Evolutionary conservation across 1,139 yeast species (phyloP), one percentile per base, ranked within the genome.

Genomic region (Blastobotrys arbuscula): DNA sequence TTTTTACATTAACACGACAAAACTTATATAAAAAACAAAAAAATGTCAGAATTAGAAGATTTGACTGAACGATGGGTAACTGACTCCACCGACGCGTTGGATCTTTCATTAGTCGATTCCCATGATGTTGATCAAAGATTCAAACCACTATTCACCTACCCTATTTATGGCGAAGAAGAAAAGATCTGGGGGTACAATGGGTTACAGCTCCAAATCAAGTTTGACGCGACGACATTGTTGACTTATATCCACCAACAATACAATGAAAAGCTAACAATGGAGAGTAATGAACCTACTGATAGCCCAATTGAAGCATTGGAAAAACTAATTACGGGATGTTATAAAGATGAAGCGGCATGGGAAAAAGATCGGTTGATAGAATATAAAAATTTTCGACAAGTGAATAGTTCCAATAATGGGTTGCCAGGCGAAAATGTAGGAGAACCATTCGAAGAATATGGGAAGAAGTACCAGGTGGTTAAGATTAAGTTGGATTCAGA

Each of bases 101-200:
- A 74, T 45, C 61, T 87, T 12, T 77, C 76, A 2, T 59, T 79
- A 44, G 31, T 49, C 4, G 54, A 50, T 28, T 48, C 48, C 3
- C 50, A 48, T 35, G 42, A 56, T 1, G 58, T 56, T 23, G 50
- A 47, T 2, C 28, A 46, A 19, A 39, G 26, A 28, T 67, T 67
- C 69, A 69, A 75, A 33, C 97, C 98, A 0, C 65, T 70, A 18
- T 90, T 87, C 68, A 90, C 97, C 1, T 92, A 92, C 65, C 96
- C 97, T 2, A 82, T 92, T 13, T 92, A 80, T 70, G 97, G 97
- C 9, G 96, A 89, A 49, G 76, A 88, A 1, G 98, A 94, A 64
- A 81, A 83, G 47, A 82, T 94, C 9, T 88, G 81, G 63, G 99
- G 99, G 1, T 94, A 79, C 63, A 75, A 82, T 56, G 83, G 79